phyloP scores from a whole-genome alignment of 768 basidiomycete genomes.

The Favolaschia claudopus region DNA sequence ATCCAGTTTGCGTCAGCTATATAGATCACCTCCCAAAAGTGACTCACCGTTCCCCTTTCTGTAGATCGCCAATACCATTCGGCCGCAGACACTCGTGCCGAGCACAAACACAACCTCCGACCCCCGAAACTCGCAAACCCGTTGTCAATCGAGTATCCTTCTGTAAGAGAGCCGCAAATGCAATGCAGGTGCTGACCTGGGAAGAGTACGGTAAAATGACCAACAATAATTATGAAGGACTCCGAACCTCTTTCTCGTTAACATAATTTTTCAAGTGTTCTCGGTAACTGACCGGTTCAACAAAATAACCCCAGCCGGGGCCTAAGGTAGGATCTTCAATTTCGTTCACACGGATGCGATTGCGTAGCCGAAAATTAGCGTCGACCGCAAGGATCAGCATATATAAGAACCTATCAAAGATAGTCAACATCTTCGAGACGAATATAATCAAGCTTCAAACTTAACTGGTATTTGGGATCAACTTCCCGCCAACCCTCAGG shows the following conservation, averaged over 20 bases:
- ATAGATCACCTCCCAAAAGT: neutral
- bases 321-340: neutral
- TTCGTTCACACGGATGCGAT: neutral
- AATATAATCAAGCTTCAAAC: no score
- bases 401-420: neutral
- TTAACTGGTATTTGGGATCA: neutral
- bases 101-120: no score
- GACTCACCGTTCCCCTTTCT: neutral
- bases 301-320: no score
- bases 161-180: no score
- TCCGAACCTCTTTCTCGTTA: neutral
- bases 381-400: neutral
- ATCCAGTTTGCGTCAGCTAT: neutral
- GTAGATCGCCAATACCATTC: neutral
- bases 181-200: no score
- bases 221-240: neutral
- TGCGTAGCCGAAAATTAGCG: no score
- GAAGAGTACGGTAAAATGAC: no score
- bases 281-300: neutral
- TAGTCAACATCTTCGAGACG: neutral
- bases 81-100: constrained; percentile 2
- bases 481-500: neutral
- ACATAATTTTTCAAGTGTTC: neutral
- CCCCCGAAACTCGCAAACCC: neutral
- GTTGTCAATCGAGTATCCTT: constrained; percentile 1